Percentiles rank a stretch among this genome's conserved stretches.
These are phyloP conservation scores for Xylaria palmicola DNA, from an alignment of 495 filamentous ascomycete species.

Conservation along the genomic window DNA sequence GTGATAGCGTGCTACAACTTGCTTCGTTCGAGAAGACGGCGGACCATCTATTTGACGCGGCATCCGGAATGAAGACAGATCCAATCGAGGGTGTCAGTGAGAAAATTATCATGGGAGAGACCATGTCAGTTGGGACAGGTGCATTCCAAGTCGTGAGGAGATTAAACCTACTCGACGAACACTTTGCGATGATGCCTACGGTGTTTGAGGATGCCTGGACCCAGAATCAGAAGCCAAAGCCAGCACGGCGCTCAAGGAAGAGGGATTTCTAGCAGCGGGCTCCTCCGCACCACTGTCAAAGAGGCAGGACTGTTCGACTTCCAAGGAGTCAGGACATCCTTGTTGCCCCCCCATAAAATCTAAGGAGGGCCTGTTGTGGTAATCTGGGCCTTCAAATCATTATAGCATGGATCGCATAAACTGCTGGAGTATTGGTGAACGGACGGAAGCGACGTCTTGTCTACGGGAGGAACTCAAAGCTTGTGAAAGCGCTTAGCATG, in stretches of 20 bases:
- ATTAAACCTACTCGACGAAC: conserved; percentile 64
- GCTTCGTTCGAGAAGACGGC: conserved; percentile 98
- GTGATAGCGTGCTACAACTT: conserved; percentile 89
- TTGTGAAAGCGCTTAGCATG: neutral
- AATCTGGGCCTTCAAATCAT: neutral
- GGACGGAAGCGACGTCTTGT: neutral
- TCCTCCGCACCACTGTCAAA: neutral
- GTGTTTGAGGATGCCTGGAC: conserved; percentile 78
- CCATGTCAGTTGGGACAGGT: conserved; percentile 84
- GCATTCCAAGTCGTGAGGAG: conserved; percentile 82
- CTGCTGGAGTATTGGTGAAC: neutral
- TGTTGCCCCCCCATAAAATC: neutral
- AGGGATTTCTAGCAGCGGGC: neutral
- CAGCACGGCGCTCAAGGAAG: conserved; percentile 1
- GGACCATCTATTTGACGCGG: conserved; percentile 95
- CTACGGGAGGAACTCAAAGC: neutral
- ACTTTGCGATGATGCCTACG: conserved; percentile 62
- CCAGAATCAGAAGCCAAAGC: conserved; percentile 31
- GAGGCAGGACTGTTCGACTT: neutral
- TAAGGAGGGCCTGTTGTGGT: neutral
- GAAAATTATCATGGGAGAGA: conserved; percentile 98
- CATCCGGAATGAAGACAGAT: conserved; percentile 84
- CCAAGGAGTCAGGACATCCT: neutral
- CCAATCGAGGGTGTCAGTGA: conserved; percentile 89
- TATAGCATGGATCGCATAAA: neutral